These are phyloP conservation scores for Elongisporangium undulatum DNA, from an alignment of 352 stramenopile genomes.

Conservation along the genomic window DNA sequence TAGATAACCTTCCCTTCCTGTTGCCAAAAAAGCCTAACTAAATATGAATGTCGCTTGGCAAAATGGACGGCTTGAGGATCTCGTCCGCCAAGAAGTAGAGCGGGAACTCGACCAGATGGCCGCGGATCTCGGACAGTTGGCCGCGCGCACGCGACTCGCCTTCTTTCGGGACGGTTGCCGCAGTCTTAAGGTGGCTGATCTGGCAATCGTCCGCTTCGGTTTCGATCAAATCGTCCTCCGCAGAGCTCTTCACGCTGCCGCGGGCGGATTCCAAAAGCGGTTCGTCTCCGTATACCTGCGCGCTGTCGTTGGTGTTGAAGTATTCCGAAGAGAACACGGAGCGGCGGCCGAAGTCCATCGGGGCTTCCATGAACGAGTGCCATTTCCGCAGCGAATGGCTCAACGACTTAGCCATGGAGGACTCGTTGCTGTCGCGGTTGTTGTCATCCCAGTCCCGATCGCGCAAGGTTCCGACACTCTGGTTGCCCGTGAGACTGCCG, in stretches of 20 bases:
- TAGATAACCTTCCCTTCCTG: conserved; percentile 3
- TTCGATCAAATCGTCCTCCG: conserved; percentile 18
- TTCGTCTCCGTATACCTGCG: conserved; percentile 43
- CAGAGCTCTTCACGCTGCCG: conserved; percentile 33
- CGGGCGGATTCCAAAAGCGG: conserved; percentile 51
- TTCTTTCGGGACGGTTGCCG: conserved; percentile 75
- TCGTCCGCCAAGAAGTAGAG: conserved; percentile 82
- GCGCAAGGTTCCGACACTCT: neutral
- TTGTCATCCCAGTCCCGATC: neutral
- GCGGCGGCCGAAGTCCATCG: conserved; percentile 59
- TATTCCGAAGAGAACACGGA: conserved; percentile 79
- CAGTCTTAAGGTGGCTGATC: conserved; percentile 81
- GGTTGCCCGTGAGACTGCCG: neutral
- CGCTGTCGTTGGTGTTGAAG: conserved; percentile 56
- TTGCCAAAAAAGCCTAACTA: conserved; percentile 29
- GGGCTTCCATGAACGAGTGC: conserved; percentile 63
- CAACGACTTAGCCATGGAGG: conserved; percentile 38
- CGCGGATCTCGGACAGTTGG: conserved; percentile 77
- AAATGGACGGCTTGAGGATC: conserved; percentile 77
- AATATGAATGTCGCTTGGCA: conserved; percentile 84
- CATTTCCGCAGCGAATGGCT: conserved; percentile 64
- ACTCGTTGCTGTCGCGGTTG: conserved; percentile 38
- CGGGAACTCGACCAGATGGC: conserved; percentile 83
- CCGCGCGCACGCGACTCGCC: conserved; percentile 63
- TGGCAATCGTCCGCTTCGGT: conserved; percentile 66